A percentile compares a stretch with the other conserved stretches of the same genome.
Evolutionary conservation across 805 yeast genomes (phyloP).

Genomic region (Candida vartiovaarae): DNA sequence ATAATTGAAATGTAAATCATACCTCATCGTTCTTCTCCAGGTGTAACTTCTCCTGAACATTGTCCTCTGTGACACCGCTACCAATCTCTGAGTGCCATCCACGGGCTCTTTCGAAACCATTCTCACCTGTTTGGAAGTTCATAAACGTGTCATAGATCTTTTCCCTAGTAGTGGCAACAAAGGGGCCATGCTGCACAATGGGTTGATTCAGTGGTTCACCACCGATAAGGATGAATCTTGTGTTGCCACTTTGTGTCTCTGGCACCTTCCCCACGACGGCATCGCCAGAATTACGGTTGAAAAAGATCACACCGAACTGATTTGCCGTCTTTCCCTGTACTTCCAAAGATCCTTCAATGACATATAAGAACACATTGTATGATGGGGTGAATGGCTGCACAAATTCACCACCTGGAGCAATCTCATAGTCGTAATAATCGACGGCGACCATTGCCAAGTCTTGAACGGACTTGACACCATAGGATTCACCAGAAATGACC

Average conservation of each 20-base stretch:
- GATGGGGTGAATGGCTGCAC: slow-evolving; percentile 50
- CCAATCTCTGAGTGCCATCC: slow-evolving; percentile 45
- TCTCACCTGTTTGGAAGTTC: slow-evolving; percentile 62
- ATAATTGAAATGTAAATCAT: too few species aligned
- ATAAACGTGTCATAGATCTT: slow-evolving; percentile 61
- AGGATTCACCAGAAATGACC: slow-evolving; percentile 71
- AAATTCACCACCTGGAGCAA: slow-evolving; percentile 60
- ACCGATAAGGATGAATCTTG: slow-evolving; percentile 69
- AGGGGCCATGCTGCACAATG: slow-evolving; percentile 85
- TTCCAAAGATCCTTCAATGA: slow-evolving; percentile 51
- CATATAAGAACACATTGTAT: slow-evolving; percentile 65
- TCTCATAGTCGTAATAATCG: slow-evolving; percentile 58
- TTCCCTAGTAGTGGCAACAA: slow-evolving; percentile 67
- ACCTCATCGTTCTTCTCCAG: too few species aligned
- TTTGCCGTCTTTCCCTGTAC: slow-evolving; percentile 38
- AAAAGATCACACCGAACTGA: slow-evolving; percentile 49
- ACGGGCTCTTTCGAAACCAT: slow-evolving; percentile 63
- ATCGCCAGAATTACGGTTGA: slow-evolving; percentile 59
- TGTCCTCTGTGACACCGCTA: slow-evolving; percentile 29
- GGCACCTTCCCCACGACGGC: slow-evolving; percentile 46
- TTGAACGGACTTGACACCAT: slow-evolving; percentile 66
- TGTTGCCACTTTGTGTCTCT: slow-evolving; percentile 31
- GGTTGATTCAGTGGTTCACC: slow-evolving; percentile 71
- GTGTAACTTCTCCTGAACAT: slow-evolving; percentile 6
- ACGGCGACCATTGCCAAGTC: slow-evolving; percentile 82